These are phyloP conservation scores for Aureobasidium namibiae DNA, from an alignment of 2,329 filamentous ascomycete species.

Conservation along the genomic window DNA sequence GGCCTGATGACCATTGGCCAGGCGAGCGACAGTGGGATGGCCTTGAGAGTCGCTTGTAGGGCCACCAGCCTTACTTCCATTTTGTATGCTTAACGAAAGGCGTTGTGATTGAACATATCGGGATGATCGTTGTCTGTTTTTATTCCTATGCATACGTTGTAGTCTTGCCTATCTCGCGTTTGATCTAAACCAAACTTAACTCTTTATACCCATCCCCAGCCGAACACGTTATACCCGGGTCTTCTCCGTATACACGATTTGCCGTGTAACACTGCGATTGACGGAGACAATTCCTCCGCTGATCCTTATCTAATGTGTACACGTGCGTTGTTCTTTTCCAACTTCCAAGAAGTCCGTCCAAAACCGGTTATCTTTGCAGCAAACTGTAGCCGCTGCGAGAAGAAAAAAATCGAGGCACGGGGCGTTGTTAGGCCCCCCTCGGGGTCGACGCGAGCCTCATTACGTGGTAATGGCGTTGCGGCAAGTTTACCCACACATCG, in stretches of 20 bases:
- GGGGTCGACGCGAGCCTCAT: slow-evolving; percentile 1
- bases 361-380: not conserved
- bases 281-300: not conserved
- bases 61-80: not conserved
- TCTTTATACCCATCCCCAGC: not conserved
- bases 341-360: not conserved
- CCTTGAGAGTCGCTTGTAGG: slow-evolving; percentile 69
- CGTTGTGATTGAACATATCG: not conserved
- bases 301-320: not conserved
- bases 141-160: not conserved
- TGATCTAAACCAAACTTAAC: not conserved
- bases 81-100: not conserved
- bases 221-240: not conserved
- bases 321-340: not conserved
- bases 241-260: slow-evolving; percentile 1
- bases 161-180: no score
- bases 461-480: not conserved
- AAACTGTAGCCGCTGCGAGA: not conserved
- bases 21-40: slow-evolving; percentile 60
- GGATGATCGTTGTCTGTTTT: not conserved
- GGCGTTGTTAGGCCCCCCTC: not conserved
- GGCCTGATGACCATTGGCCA: slow-evolving; percentile 84
- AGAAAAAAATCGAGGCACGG: not conserved
- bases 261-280: not conserved
- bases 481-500: not conserved